Evolutionary conservation across 1,284 basidiomycete species (phyloP), one percentile per base, ranked within the genome.

Genomic region (Volvariella volvacea): DNA sequence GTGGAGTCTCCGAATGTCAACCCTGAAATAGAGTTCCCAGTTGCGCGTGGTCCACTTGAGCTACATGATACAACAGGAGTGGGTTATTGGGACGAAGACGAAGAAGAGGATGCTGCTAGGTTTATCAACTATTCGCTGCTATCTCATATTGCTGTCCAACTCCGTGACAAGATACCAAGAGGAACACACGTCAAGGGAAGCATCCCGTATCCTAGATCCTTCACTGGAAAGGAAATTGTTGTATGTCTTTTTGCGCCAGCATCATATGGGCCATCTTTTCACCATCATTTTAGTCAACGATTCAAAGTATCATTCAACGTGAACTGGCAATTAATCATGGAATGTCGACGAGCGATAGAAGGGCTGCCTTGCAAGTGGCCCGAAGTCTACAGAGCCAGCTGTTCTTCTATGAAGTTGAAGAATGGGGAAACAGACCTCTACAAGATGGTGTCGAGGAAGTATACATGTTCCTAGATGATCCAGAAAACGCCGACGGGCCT

Each of bases 401-500:
- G 4, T 96, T 93, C 73, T 93, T 98, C 61, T 92, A 95, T 60
- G 95, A 99, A 60, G 94, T 97, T 4, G 25, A 28, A n/a, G 94
- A 97, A 61, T 96, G 93, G 91, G 92, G 90, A 25, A 81, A 84
- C 46, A 80, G 83, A 19, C 73, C 83, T 1, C 66, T 98, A 38
- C 83, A 87, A 47, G 95, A 97, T 57, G 87, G 91, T 3, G 86
- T 93, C 2, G 93, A 96, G 54, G 92, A 96, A 54, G 92, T 98
- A 4, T 97, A 92, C 65, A 92, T 91, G 77, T 97, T 99, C 68
- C 73, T 93, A 63, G 92, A 92, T 50, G 93, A 96, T 54, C 77
- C 83, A 50, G 85, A 85, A 45, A 82, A 83, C n/a, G n/a, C n/a
- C 17, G 79, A 79, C 44, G 64, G 70, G 1, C 72, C 61, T 41